Evolutionary conservation across 371 early-diverging fungal species (phyloP), one percentile per base, ranked within the genome.

Genomic region (Dipsacomyces acuminosporus): DNA sequence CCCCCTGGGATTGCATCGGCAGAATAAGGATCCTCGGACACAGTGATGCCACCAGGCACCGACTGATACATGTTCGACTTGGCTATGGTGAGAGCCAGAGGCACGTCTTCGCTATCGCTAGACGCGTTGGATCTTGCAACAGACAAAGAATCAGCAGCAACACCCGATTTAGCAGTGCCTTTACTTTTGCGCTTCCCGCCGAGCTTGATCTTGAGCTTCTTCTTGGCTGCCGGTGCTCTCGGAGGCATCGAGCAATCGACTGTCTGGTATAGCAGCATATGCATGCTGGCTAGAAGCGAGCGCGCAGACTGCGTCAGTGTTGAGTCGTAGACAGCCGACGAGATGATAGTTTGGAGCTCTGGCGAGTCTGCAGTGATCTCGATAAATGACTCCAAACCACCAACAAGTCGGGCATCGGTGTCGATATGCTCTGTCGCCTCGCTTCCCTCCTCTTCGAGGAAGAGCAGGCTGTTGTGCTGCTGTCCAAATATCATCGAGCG

Each of bases 81-180:
- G 18, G 40, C 18, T 24, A 59, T 46, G 9, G 48, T 26, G 21
- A 59, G 50, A 11, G 58, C 63, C 38, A 67, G 33, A 38, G 69
- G 69, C 54, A 50, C 57, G 18, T 67, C 69, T 48, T 67, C 69
- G 57, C 61, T 61, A 21, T 63, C 69, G 33, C 69, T 67, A 8
- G 59, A 58, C 19, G 45, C 54, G 24, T 36, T 58, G 3, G 59
- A 58, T 15, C 42, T 30, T 8, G 35, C 22, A 8, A 26, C 3
- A 1, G 25, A 13, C 13, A 17, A 8, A 3, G 23, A 23, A 4
- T 23, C 23, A 7, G 21, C 19, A 7, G 11, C 26, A 11, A 13
- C 20, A 15, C 25, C 19, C 24, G n/a, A n/a, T n/a, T 18, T 23
- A 5, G 48, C 41, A 30, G n/a, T 25, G 15, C 22, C 41, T 20